Percentiles rank a stretch among this genome's conserved stretches.
These are phyloP conservation scores for Colletotrichum acutatum DNA, from an alignment of 2,329 filamentous ascomycete species.

Conservation along the genomic window DNA sequence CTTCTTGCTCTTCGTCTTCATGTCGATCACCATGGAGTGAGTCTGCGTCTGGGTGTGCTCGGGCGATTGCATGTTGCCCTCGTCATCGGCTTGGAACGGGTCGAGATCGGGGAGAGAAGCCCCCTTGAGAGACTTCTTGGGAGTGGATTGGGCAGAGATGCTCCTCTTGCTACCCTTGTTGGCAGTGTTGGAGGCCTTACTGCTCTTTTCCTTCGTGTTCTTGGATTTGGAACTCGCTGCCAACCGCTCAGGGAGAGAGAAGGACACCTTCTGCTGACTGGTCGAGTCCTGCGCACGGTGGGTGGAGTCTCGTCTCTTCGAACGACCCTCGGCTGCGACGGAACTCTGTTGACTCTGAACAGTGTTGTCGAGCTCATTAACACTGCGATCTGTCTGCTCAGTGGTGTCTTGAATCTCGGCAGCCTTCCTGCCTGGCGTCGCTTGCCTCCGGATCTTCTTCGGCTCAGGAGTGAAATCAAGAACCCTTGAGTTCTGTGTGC, in stretches of 20 bases:
- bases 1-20: conserved; percentile 35
- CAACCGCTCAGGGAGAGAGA: conserved; percentile 52
- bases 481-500: conserved; percentile 46
- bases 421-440: conserved; percentile 45
- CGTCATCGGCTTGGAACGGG: conserved; percentile 37
- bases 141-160: conserved; percentile 34
- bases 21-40: conserved; percentile 38
- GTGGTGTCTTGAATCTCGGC: conserved; percentile 43
- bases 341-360: conserved; percentile 40
- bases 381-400: conserved; percentile 41
- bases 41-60: conserved; percentile 40
- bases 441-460: conserved; percentile 34
- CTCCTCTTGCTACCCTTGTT: conserved; percentile 57
- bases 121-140: conserved; percentile 35
- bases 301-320: conserved; percentile 39
- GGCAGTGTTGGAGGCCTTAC: conserved; percentile 45
- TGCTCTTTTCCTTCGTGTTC: conserved; percentile 32
- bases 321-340: conserved; percentile 5
- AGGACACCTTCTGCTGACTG: conserved; percentile 52
- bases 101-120: conserved; percentile 24
- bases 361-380: conserved; percentile 32
- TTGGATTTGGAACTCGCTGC: conserved; percentile 37
- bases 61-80: conserved; percentile 38
- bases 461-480: conserved; percentile 28
- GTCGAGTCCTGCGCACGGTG: conserved; percentile 22